A percentile compares a stretch with the other conserved stretches of the same genome.
These are phyloP conservation scores for Marasmius oreades DNA, from an alignment of 1,284 basidiomycete species.

Conservation along the genomic window DNA sequence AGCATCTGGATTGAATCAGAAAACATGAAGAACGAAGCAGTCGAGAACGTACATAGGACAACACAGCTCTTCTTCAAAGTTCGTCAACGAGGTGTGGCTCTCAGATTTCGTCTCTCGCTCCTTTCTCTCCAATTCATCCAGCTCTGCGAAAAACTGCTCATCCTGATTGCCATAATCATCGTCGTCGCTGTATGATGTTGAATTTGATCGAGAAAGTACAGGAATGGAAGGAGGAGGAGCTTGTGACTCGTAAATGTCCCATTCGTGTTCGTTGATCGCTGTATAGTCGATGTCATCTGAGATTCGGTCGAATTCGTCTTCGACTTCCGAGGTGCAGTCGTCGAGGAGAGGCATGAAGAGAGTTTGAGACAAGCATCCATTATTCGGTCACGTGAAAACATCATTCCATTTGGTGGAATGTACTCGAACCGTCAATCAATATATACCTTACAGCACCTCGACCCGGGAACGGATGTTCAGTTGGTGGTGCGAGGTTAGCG, in stretches of 20 bases:
- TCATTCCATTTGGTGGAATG: too few relatives aligned
- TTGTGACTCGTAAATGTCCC: slow-evolving; percentile 9
- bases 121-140: slow-evolving; percentile 36
- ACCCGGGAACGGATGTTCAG: too few relatives aligned
- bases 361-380: too few relatives aligned
- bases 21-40: neutral
- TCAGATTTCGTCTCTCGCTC: neutral
- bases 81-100: slow-evolving; percentile 21
- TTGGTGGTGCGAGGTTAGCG: too few relatives aligned
- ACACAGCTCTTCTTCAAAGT: slow-evolving; percentile 47
- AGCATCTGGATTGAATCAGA: slow-evolving; percentile 37
- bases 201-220: slow-evolving; percentile 13
- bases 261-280: slow-evolving; percentile 11
- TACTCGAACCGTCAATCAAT: too few relatives aligned
- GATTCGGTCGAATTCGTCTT: slow-evolving; percentile 12
- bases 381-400: too few relatives aligned
- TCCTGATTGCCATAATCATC: slow-evolving; percentile 28
- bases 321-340: neutral
- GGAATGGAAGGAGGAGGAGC: slow-evolving; percentile 10
- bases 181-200: slow-evolving; percentile 27
- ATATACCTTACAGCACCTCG: too few relatives aligned
- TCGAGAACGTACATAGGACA: slow-evolving; percentile 49
- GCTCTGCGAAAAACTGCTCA: slow-evolving; percentile 28
- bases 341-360: too few relatives aligned
- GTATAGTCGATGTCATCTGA: slow-evolving; percentile 11